Conservation (phyloP, 306 rosid species). For the Amphicarpaea edgeworthii region DNA sequence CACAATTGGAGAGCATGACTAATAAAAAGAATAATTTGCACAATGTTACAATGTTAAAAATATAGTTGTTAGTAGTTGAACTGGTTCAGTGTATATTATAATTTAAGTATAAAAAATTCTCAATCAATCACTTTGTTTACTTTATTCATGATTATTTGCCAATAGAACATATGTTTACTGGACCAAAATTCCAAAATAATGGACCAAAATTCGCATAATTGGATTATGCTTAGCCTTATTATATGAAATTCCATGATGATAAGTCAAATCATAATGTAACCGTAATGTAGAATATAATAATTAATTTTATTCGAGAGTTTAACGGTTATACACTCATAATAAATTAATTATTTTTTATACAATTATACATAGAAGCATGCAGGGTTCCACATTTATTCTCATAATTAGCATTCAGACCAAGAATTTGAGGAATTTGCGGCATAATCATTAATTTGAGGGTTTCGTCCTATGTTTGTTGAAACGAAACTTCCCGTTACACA, state of each 20-base stretch:
- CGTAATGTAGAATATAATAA: no score
- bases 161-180: neutral
- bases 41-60: neutral
- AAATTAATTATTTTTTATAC: no score
- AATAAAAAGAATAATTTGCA: neutral
- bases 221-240: conserved; percentile 11
- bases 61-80: neutral
- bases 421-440: no score
- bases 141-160: neutral
- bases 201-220: neutral
- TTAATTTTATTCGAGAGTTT: no score
- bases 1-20: neutral
- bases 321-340: no score
- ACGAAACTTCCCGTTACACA: no score
- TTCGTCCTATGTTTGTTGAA: no score
- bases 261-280: conserved; percentile 12
- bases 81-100: neutral
- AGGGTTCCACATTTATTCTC: no score
- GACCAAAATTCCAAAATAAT: no score
- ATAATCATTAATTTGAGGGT: neutral
- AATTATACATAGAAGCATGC: no score
- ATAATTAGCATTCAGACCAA: no score
- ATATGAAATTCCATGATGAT: neutral
- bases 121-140: neutral
- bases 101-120: neutral